Base-by-base conservation (phyloP, 2,329 filamentous ascomycete species). In the Fusarium palustre region DNA sequence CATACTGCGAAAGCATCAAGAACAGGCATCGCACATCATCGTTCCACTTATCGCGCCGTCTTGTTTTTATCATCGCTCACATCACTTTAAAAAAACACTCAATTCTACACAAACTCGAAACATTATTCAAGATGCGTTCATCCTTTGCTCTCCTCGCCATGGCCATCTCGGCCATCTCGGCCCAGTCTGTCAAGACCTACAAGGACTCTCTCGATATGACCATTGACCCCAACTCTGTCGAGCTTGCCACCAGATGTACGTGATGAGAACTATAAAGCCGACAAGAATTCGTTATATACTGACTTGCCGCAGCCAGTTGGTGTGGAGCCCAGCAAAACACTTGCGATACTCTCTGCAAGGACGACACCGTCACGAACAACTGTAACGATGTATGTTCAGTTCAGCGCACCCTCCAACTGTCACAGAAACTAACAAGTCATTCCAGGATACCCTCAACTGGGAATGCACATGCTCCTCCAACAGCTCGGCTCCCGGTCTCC, bases 281-380 rank as follows among this genome's bases (percentile, higher is more conserved):
- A 22, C 13, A 30, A 24, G 13, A 25, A 25, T 7, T n/a, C 13
- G 12, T 20, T n/a, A 13, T 30, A n/a, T 48, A 34, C 69, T 75
- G 41, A 75, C 55, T 24, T 36, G 7, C 18, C 41, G 53, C 64
- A 87, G 86, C 82, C 47, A 58, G 72, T 20, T 88, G 86, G 86
- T 88, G 86, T 76, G 75, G 73, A 54, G 85, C 80, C 42, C 79
- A 88, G 80, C 77, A 76, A 62, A 83, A 86, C 76, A 84, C 82
- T 39, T 88, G 86, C 79, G 64, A 66, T 47, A 77, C 77, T 25
- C 81, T 88, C 41, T 88, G 86, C 79, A 76, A 75, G 55, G 62
- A 71, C 56, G 68, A 74, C 55, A 76, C 79, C 22, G 67, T 75
- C 8, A 66, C 64, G 55, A 87, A 88, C 76, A 71, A 74, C 56